Conservation (phyloP, 139 green algal species). For the Picochlorum costavermella region DNA sequence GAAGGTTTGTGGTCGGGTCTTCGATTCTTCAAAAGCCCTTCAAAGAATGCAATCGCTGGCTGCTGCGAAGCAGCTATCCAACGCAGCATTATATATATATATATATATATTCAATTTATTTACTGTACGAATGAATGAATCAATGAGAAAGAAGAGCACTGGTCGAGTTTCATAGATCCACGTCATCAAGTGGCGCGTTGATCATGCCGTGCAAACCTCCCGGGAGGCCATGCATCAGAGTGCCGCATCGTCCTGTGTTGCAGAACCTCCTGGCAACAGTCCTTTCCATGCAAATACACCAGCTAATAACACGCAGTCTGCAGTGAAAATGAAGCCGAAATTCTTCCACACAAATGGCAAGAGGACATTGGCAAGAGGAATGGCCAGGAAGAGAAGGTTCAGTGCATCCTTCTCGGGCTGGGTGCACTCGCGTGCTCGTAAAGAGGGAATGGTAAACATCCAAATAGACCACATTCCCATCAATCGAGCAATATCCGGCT, state of each 20-base stretch:
- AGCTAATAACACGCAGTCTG: slow-evolving; percentile 69
- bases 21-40: background rate
- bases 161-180: no score
- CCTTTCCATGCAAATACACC: slow-evolving; percentile 76
- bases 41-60: no score
- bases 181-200: no score
- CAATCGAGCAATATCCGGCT: slow-evolving; percentile 82
- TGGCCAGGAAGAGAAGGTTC: slow-evolving; percentile 87
- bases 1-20: background rate
- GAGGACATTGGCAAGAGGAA: slow-evolving; percentile 88
- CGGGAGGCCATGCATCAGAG: no score
- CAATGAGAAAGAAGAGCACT: no score
- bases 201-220: no score
- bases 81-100: no score
- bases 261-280: slow-evolving; percentile 12
- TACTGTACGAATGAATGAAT: no score
- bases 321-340: slow-evolving; percentile 84
- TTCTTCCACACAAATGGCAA: slow-evolving; percentile 89
- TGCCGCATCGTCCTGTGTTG: background rate
- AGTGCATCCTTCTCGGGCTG: slow-evolving; percentile 90
- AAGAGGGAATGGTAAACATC: slow-evolving; percentile 93
- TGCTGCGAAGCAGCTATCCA: no score
- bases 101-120: no score
- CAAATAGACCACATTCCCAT: slow-evolving; percentile 94
- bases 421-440: slow-evolving; percentile 85